These are phyloP conservation scores for Berkeleyomyces rouxiae DNA, from an alignment of 2,329 filamentous ascomycete genomes.

Conservation along the genomic window DNA sequence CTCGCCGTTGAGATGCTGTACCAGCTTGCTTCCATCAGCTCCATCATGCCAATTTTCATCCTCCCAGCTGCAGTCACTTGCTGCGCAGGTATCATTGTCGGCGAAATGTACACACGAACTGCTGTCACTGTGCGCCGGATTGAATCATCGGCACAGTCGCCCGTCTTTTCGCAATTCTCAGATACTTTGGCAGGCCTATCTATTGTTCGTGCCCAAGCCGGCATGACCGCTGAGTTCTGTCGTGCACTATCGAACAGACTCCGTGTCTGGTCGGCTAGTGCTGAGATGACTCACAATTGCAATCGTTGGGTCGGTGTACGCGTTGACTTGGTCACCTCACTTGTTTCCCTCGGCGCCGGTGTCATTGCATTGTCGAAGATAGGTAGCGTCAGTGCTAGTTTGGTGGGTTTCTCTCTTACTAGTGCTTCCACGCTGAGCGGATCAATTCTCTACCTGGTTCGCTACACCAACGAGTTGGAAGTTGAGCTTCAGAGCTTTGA, in stretches of 20 bases:
- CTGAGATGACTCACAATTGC: conserved; percentile 28
- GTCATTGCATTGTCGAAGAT: conserved; percentile 26
- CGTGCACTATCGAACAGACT: conserved; percentile 26
- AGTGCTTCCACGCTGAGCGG: conserved; percentile 28
- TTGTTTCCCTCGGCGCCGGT: conserved; percentile 27
- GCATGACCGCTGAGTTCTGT: conserved; percentile 27
- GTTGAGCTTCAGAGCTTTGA: conserved; percentile 31
- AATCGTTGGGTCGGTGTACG: conserved; percentile 33
- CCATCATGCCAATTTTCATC: conserved; percentile 36
- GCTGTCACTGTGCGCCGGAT: conserved; percentile 31
- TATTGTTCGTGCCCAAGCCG: conserved; percentile 27
- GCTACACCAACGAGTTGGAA: conserved; percentile 30
- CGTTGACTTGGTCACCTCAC: conserved; percentile 27
- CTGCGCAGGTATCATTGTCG: conserved; percentile 27
- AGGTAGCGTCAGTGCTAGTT: conserved; percentile 24
- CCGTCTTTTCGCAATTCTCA: conserved; percentile 31
- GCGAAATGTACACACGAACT: conserved; percentile 25
- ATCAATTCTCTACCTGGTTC: conserved; percentile 28
- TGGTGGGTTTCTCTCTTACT: conserved; percentile 32
- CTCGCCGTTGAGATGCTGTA: conserved; percentile 27
- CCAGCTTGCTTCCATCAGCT: conserved; percentile 30
- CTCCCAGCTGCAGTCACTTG: conserved; percentile 30
- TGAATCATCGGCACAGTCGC: conserved; percentile 29
- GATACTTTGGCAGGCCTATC: conserved; percentile 26
- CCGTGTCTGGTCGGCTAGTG: conserved; percentile 22